Base-by-base conservation (phyloP, 192 early-diverging fungal species). In the Coemansia sp. region DNA sequence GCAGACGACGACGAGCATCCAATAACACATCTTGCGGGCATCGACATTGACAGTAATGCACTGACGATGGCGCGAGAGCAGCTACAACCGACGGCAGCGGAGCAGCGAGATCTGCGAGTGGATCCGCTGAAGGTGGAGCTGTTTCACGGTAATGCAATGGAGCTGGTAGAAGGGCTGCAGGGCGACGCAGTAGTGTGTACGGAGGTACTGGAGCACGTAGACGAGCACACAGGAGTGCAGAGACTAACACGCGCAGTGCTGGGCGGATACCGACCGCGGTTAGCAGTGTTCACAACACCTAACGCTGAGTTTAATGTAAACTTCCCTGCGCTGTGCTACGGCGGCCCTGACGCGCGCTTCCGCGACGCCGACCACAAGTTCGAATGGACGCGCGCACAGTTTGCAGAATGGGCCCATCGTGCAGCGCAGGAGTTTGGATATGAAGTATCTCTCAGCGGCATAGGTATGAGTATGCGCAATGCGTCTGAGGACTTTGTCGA, bases 281-380 rank as follows among this genome's bases (percentile, higher is more conserved):
- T 88, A n/a, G 74, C 90, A 28, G 75, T 93, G 41, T 86, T 90
- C 4, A 87, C 89, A 3, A 93, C 89, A 24, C 89, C 91, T 3
- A 98, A 98, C 67, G 91, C 86, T 22, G 95, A 98, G 69, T 98
- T 93, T 74, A 98, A 98, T 65, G 78, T 90, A 31, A 76, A 92
- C 64, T 98, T 96, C 64, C 88, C 90, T 0, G 64, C 86, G 6
- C 85, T 96, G 55, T 75, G 76, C 25, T 92, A 92, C 69, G 91
- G 90, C 32, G 88, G 87, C 9, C 74, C 77, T 1, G 69, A 86
- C 0, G 68, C 86, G 5, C 67, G 50, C 14, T 85, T 94, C 51
- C 83, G 95, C 30, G 86, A 95, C 67, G 83, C 82, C 34, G 95
- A 98, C 74, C 95, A 98, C 76, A 88, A 87, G 54, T 98, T 96